phyloP scores from a whole-genome alignment of 2,329 filamentous ascomycete genomes.

The Drechslerella stenobrocha region DNA sequence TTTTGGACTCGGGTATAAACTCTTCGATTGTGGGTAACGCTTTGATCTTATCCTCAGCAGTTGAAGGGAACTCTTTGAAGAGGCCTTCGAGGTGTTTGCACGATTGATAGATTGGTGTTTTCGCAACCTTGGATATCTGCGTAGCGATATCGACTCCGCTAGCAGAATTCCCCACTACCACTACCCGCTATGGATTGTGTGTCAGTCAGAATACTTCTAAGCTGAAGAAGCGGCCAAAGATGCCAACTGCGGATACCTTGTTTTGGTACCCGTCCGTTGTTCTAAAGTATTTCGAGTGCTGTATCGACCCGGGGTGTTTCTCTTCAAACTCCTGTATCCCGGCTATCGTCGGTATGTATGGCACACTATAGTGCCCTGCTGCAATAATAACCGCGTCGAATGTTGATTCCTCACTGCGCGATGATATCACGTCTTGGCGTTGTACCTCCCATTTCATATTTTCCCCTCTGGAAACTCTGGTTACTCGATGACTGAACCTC shows the following conservation, averaged over 20 bases:
- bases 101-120: conserved; percentile 67
- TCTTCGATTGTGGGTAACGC: conserved; percentile 62
- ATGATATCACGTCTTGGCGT: conserved; percentile 22
- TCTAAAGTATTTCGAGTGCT: conserved; percentile 80
- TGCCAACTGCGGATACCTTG: conserved; percentile 56
- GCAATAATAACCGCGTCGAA: conserved; percentile 78
- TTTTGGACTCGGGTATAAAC: conserved; percentile 62
- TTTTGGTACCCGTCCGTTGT: conserved; percentile 64
- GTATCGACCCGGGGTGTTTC: conserved; percentile 65
- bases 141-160: conserved; percentile 80
- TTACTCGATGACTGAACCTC: conserved; percentile 48
- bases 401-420: conserved; percentile 12
- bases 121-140: conserved; percentile 69
- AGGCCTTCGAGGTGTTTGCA: conserved; percentile 61
- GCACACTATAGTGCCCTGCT: conserved; percentile 73
- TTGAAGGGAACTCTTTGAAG: conserved; percentile 54
- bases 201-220: neutral
- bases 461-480: conserved; percentile 11
- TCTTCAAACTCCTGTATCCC: conserved; percentile 65
- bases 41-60: conserved; percentile 60
- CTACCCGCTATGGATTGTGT: conserved; percentile 62
- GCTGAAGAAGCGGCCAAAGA: neutral
- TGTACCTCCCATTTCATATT: conserved; percentile 22
- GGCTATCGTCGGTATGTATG: conserved; percentile 67
- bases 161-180: conserved; percentile 81